These are phyloP conservation scores for Ceratocystis albifundus DNA, from an alignment of 2,329 filamentous ascomycete genomes.

Conservation along the genomic window DNA sequence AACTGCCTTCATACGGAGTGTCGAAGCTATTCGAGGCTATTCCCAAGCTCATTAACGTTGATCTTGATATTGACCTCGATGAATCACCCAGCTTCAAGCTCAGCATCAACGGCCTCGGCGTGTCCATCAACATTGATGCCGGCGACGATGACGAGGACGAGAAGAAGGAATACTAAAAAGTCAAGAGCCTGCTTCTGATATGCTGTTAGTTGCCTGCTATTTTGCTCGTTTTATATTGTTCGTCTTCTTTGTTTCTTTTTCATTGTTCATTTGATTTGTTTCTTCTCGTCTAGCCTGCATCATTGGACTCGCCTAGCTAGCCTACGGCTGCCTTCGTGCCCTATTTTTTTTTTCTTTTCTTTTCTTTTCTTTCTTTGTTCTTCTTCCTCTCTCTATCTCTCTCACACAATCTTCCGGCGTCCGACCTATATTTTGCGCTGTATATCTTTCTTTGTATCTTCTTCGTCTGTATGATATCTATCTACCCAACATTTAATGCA, in stretches of 20 bases:
- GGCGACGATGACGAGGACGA: not conserved
- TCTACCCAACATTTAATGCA: constrained; percentile 10
- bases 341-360: not conserved
- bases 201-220: not conserved
- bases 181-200: not conserved
- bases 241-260: too few relatives aligned
- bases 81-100: constrained; percentile 19
- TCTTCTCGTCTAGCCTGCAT: constrained; percentile 8
- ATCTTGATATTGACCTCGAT: constrained; percentile 27
- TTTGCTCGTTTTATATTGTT: not conserved
- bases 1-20: constrained; percentile 22
- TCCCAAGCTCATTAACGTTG: constrained; percentile 28
- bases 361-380: constrained; percentile 6
- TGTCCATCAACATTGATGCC: constrained; percentile 19
- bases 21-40: constrained; percentile 23
- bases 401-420: not conserved
- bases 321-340: not conserved
- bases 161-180: not conserved
- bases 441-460: constrained; percentile 5
- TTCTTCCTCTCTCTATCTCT: not conserved
- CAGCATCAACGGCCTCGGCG: constrained; percentile 14
- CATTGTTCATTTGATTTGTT: not conserved
- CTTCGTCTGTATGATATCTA: constrained; percentile 19
- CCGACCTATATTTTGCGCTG: constrained; percentile 1
- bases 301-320: constrained; percentile 1